phyloP scores from a whole-genome alignment of 805 yeast genomes.

The Teunomyces gatunensis region DNA sequence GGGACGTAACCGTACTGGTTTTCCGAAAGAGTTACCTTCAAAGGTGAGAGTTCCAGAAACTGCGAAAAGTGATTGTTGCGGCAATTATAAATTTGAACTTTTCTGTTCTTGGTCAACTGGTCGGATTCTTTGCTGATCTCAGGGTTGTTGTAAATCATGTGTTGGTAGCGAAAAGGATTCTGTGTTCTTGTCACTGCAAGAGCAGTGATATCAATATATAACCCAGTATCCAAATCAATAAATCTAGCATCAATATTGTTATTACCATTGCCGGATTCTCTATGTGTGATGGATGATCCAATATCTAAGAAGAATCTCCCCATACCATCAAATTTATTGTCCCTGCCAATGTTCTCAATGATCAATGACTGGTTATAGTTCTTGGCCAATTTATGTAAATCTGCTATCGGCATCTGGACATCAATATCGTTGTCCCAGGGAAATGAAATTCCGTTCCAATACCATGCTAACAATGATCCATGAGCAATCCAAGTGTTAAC shows the following conservation, averaged over 20 bases:
- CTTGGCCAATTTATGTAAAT: constrained; percentile 16
- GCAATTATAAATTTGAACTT: constrained; percentile 35
- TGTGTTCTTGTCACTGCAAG: constrained; percentile 28
- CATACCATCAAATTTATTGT: constrained; percentile 16
- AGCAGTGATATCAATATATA: constrained; percentile 27
- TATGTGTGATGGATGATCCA: constrained; percentile 19
- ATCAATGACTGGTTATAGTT: constrained; percentile 21
- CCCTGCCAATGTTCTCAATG: constrained; percentile 12
- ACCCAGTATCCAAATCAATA: constrained; percentile 25
- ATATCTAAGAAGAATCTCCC: constrained; percentile 24
- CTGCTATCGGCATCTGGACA: constrained; percentile 23
- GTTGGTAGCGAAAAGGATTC: constrained; percentile 17
- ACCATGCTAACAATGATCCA: constrained; percentile 21
- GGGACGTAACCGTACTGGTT: constrained; percentile 30
- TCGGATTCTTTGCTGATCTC: constrained; percentile 7
- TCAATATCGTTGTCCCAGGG: constrained; percentile 27
- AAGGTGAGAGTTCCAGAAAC: constrained; percentile 19
- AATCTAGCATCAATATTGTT: constrained; percentile 21
- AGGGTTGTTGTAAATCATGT: constrained; percentile 4
- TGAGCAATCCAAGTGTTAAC: constrained; percentile 24
- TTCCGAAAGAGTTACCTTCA: constrained; percentile 13
- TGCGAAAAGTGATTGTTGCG: constrained; percentile 31
- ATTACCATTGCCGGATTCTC: constrained; percentile 50
- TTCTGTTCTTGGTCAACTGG: constrained; percentile 6
- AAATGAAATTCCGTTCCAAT: constrained; percentile 22